phyloP scores from a whole-genome alignment of 2,329 filamentous ascomycete genomes.

The Ilyonectria destructans region DNA sequence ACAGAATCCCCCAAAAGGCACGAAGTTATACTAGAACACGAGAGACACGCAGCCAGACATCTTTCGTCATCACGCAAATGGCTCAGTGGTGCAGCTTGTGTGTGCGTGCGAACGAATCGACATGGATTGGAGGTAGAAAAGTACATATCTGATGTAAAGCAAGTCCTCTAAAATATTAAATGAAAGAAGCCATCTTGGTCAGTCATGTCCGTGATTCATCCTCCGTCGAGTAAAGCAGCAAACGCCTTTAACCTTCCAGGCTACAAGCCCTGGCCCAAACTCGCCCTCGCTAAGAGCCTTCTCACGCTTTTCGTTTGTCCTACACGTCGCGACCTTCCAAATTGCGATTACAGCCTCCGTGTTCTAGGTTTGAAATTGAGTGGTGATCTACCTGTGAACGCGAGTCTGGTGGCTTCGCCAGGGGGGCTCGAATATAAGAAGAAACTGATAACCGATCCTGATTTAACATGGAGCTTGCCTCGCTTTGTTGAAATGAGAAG shows the following conservation, averaged over 20 bases:
- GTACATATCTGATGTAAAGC: too few species aligned
- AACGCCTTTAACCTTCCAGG: not conserved
- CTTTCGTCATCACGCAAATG: too few species aligned
- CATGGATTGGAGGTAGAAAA: too few species aligned
- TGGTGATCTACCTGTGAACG: not conserved
- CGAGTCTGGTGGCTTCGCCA: not conserved
- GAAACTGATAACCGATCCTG: not conserved
- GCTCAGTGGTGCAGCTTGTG: too few species aligned
- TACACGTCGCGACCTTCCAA: not conserved
- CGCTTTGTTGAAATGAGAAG: too few species aligned
- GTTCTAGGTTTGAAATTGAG: constrained; percentile 2
- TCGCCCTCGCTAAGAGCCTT: not conserved
- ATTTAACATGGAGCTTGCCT: not conserved
- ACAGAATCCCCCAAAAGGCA: not conserved
- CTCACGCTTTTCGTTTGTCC: not conserved
- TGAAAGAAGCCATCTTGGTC: too few species aligned
- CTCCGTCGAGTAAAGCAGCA: too few species aligned
- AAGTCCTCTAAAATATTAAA: too few species aligned
- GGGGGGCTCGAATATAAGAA: not conserved
- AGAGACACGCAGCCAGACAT: too few species aligned
- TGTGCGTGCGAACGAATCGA: too few species aligned
- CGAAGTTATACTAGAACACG: too few species aligned
- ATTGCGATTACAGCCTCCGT: not conserved
- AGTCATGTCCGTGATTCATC: too few species aligned
- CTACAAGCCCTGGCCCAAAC: not conserved